Evolutionary conservation across 164 flowering plant species (phyloP), one percentile per base, ranked within the genome.

Genomic region (Tinospora cordifolia): DNA sequence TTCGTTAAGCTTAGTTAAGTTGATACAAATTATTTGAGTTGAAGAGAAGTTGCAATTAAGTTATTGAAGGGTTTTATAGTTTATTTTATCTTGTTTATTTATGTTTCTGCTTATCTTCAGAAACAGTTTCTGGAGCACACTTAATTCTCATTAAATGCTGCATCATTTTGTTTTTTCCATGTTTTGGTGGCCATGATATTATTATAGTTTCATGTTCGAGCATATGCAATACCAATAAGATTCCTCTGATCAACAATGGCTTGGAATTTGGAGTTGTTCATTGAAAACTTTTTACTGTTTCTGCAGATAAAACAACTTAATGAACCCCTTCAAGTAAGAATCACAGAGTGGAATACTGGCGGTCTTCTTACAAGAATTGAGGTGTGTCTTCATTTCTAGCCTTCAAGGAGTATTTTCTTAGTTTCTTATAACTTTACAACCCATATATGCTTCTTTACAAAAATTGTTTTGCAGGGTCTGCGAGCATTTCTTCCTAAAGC

Each of bases 321-420:
- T 78, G 93, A 94, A 75, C 97, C 97, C 67, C 84, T 94, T 34
- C 85, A 87, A 81, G 92, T 94, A 69, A 85, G 76, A 74, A 87
- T 94, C 67, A 86, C 92, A 17, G 96, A 92, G 75, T 94, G 97
- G 98, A 94, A 94, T 76, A 92, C 96, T 8, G 97, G 92, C 4
- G 98, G 98, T 25, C 92, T 94, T 59, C 90, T 94, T 59, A 89
- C 98, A 69, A 86, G 97, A 80, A 87, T 94, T 69, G 98, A 94
- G 95, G 98, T 94, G 44, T 41, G 71, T 72, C 39, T 22, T 66
- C 30, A 57, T 51, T 62, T 63, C n/a, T 17, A 39, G 63, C 10
- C 69, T 17, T 72, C n/a, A 57, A 15, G 62, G 0, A 22, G 19
- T 47, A 47, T 47, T 47, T 57, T 30, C 36, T 30, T 30, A 30